These are phyloP conservation scores for Fusarium hostae DNA, from an alignment of 2,329 filamentous ascomycete species.

Conservation along the genomic window DNA sequence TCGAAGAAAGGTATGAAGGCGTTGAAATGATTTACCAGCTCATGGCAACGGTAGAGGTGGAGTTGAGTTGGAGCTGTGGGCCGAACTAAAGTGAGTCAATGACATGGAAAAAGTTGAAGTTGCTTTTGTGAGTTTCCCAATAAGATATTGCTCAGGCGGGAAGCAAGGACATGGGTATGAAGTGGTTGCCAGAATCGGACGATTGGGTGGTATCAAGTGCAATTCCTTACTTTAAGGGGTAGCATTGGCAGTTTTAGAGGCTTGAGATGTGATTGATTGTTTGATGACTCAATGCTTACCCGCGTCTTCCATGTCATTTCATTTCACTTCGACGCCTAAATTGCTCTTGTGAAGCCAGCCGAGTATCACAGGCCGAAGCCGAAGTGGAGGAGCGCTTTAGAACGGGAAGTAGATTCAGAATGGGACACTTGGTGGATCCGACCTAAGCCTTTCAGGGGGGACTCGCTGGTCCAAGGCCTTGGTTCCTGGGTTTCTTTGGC, in stretches of 20 bases:
- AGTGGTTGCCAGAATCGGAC: constrained; percentile 20
- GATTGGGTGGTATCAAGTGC: constrained; percentile 20
- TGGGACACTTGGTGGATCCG: constrained; percentile 18
- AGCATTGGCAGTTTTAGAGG: neutral
- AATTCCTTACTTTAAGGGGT: constrained; percentile 24
- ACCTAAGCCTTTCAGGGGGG: constrained; percentile 1
- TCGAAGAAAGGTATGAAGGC: neutral
- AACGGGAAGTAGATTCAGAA: constrained; percentile 17
- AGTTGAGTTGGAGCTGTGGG: neutral
- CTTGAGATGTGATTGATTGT: neutral
- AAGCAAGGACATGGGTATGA: constrained; percentile 44
- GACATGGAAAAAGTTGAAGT: constrained; percentile 5
- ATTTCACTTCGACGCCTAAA: constrained; percentile 3
- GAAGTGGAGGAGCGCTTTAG: neutral
- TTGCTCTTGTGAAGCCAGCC: constrained; percentile 6
- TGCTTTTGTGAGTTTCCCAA: constrained; percentile 21
- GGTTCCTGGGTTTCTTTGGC: constrained; percentile 8
- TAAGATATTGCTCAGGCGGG: constrained; percentile 13
- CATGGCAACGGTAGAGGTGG: neutral
- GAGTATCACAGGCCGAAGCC: constrained; percentile 6
- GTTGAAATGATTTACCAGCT: neutral
- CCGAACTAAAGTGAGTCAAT: constrained; percentile 4
- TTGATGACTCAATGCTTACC: neutral
- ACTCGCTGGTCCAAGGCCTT: constrained; percentile 10
- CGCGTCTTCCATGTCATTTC: neutral